These are phyloP conservation scores for Colletotrichum sansevieriae DNA, from an alignment of 2,329 filamentous ascomycete species.

Conservation along the genomic window DNA sequence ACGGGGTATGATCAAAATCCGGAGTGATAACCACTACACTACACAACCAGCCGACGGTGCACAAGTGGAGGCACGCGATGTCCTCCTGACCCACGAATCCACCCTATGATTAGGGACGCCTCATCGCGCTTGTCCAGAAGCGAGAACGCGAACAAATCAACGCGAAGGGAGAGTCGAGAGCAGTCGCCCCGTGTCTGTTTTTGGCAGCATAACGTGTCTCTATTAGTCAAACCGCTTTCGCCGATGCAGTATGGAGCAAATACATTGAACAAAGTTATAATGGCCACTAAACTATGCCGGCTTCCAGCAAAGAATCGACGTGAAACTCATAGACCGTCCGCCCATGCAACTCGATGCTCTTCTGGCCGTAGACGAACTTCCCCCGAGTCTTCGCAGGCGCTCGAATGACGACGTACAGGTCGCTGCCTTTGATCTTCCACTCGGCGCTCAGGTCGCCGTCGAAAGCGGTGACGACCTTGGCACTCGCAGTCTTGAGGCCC, in stretches of 20 bases:
- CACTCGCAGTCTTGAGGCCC: constrained; percentile 46
- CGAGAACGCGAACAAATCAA: not conserved
- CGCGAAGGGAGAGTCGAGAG: not conserved
- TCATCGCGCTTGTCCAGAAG: not conserved
- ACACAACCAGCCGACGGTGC: constrained; percentile 26
- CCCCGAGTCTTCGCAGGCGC: constrained; percentile 38
- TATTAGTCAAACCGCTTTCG: too few relatives aligned
- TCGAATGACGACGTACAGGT: constrained; percentile 36
- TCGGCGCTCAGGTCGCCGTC: constrained; percentile 44
- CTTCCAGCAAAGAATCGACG: constrained; percentile 19
- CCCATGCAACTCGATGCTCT: constrained; percentile 27
- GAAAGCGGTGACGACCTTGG: constrained; percentile 46
- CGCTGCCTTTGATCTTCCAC: constrained; percentile 37
- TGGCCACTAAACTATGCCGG: constrained; percentile 13
- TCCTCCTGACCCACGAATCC: not conserved
- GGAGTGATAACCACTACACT: constrained; percentile 42
- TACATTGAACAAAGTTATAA: too few relatives aligned
- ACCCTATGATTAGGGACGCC: constrained; percentile 23
- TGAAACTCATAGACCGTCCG: constrained; percentile 33
- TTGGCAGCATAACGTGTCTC: too few relatives aligned
- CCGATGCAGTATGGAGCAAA: too few relatives aligned
- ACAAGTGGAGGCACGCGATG: constrained; percentile 34
- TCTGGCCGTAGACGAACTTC: constrained; percentile 27
- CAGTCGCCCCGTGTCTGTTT: too few relatives aligned
- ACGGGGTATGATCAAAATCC: constrained; percentile 28